Evolutionary conservation across 768 basidiomycete genomes (phyloP).

Genomic region (Lactarius indigo): DNA sequence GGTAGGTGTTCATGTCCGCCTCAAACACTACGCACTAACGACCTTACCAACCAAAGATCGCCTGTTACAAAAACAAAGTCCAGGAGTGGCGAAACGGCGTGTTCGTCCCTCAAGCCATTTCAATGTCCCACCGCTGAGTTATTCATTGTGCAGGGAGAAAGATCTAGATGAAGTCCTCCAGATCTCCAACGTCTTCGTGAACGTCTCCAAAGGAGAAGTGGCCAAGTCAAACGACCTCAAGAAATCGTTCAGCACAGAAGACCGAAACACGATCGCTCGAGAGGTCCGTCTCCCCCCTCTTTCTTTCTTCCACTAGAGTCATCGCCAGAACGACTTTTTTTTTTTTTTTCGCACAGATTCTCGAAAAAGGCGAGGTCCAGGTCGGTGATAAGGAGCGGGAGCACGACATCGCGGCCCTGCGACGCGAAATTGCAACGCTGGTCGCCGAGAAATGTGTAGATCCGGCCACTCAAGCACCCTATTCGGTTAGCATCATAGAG

Average conservation of each 20-base stretch:
- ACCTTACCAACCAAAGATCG: slow-evolving; percentile 53
- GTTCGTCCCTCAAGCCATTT: slow-evolving; percentile 41
- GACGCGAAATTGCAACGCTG: slow-evolving; percentile 87
- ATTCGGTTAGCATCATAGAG: slow-evolving; percentile 94
- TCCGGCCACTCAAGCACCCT: slow-evolving; percentile 82
- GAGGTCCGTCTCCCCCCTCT: slow-evolving; percentile 50
- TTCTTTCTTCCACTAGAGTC: not conserved
- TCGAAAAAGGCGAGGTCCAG: slow-evolving; percentile 95
- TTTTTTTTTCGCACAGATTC: slow-evolving; percentile 50
- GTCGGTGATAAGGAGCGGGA: slow-evolving; percentile 94
- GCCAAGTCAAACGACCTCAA: slow-evolving; percentile 87
- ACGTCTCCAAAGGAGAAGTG: slow-evolving; percentile 94
- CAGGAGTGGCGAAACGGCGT: slow-evolving; percentile 94
- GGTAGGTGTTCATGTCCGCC: slow-evolving; percentile 23
- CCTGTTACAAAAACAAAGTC: slow-evolving; percentile 99
- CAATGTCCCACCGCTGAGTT: not conserved
- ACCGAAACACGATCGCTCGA: slow-evolving; percentile 67
- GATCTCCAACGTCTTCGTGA: slow-evolving; percentile 92
- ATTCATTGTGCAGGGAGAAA: slow-evolving; percentile 61
- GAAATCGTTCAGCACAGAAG: slow-evolving; percentile 83
- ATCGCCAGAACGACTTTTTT: not conserved
- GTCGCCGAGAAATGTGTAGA: slow-evolving; percentile 97
- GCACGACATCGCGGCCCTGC: slow-evolving; percentile 78
- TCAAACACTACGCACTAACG: not conserved
- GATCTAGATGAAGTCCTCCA: slow-evolving; percentile 94